Conservation (phyloP, 345 rosid genomes). For the Citrus sp. region DNA sequence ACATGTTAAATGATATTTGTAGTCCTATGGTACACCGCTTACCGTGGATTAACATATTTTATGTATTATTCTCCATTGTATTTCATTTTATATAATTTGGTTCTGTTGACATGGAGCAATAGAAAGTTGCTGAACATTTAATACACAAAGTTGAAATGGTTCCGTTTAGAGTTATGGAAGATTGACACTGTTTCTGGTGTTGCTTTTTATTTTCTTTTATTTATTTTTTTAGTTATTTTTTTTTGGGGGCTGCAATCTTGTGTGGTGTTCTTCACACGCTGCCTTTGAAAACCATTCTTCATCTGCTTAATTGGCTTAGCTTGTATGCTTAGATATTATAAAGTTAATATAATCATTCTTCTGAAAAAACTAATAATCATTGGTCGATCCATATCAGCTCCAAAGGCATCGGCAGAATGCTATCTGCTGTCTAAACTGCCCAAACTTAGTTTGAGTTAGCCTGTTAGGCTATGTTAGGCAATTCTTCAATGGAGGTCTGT, state of each 20-base stretch:
- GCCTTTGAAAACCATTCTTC: constrained; percentile 3
- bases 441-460: not conserved
- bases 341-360: not conserved
- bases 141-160: not conserved
- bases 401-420: not conserved
- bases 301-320: not conserved
- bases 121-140: not conserved
- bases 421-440: not conserved
- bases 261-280: not conserved
- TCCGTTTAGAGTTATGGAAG: not conserved
- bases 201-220: not conserved
- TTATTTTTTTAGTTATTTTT: no score
- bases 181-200: not conserved
- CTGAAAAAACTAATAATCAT: not conserved
- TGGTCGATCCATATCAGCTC: not conserved
- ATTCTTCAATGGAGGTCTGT: not conserved
- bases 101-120: not conserved
- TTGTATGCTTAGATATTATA: not conserved
- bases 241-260: not conserved
- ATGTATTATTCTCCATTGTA: no score
- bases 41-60: no score
- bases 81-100: not conserved
- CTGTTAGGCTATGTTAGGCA: not conserved
- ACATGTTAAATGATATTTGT: not conserved
- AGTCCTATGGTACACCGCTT: not conserved